A percentile compares a stretch with the other conserved stretches of the same genome.
Conservation (phyloP, 2,329 filamentous ascomycete species). For the Chrysoporthe austroafricana region DNA sequence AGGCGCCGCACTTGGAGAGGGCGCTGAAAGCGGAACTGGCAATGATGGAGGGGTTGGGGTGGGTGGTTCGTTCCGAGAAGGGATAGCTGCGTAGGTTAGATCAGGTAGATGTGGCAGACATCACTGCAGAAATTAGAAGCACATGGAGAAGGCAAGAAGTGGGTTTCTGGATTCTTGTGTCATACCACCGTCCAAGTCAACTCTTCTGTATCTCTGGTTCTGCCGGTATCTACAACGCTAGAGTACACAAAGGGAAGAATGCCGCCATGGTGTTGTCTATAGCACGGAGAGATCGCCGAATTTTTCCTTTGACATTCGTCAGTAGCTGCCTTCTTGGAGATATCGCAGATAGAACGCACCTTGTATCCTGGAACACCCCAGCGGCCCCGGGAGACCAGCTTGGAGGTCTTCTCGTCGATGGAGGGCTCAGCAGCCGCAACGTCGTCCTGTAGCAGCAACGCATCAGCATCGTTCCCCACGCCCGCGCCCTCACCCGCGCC, state of each 20-base stretch:
- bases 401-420: constrained; percentile 94
- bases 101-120: background rate
- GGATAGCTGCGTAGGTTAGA: background rate
- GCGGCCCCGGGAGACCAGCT: constrained; percentile 96
- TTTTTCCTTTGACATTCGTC: constrained; percentile 76
- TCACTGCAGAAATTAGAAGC: background rate
- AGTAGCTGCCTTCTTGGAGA: constrained; percentile 40
- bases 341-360: constrained; percentile 59
- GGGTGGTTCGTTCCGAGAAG: constrained; percentile 38
- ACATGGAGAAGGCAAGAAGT: background rate
- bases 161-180: constrained; percentile 19
- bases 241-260: constrained; percentile 64
- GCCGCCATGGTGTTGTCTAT: constrained; percentile 60
- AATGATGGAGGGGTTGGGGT: constrained; percentile 47
- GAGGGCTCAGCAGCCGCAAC: constrained; percentile 92
- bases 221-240: constrained; percentile 72
- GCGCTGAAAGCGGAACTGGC: constrained; percentile 46
- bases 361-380: constrained; percentile 99
- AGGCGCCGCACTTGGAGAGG: constrained; percentile 46
- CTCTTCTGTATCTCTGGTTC: constrained; percentile 35
- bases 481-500: constrained; percentile 17
- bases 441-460: constrained; percentile 70
- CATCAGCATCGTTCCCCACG: constrained; percentile 35
- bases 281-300: constrained; percentile 96
- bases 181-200: constrained; percentile 23